phyloP scores from a whole-genome alignment of 805 yeast species.

The Lipomyces oligophaga region DNA sequence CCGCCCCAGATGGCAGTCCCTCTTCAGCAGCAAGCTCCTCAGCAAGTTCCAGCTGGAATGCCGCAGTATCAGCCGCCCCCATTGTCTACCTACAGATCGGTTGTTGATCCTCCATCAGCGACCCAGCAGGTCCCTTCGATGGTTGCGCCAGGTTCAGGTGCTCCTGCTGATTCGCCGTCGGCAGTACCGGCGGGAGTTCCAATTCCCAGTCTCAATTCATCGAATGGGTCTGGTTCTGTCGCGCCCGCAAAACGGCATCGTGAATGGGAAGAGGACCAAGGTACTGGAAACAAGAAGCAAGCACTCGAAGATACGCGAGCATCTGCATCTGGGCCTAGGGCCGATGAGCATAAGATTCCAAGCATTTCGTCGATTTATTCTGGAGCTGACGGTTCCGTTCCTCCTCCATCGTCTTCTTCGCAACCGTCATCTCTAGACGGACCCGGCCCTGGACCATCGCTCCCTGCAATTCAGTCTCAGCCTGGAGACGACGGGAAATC shows the following conservation, averaged over 20 bases:
- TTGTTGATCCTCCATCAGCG: constrained; percentile 10
- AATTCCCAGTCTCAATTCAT: constrained; percentile 1
- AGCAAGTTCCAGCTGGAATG: constrained; percentile 25
- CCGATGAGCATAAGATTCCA: constrained; percentile 17
- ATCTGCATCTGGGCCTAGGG: neutral
- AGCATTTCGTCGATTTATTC: constrained; percentile 22
- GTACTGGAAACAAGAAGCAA: constrained; percentile 20
- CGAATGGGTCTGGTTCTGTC: neutral
- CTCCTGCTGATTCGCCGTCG: neutral
- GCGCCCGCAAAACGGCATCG: constrained; percentile 19
- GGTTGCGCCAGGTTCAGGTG: constrained; percentile 7
- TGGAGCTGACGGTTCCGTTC: constrained; percentile 1
- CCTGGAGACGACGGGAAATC: constrained; percentile 1
- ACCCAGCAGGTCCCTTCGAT: constrained; percentile 2
- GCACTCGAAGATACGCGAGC: constrained; percentile 19
- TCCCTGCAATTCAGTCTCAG: constrained; percentile 7
- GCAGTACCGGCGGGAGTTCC: neutral
- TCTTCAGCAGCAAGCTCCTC: constrained; percentile 38
- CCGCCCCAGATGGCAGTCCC: constrained; percentile 33
- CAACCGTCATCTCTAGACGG: neutral
- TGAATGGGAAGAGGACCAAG: constrained; percentile 26
- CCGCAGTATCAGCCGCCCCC: constrained; percentile 30
- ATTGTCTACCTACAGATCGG: constrained; percentile 13
- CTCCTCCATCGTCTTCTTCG: constrained; percentile 5
- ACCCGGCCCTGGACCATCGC: neutral